Evolutionary conservation across 768 basidiomycete species (phyloP).

Genomic region (Phylloporus sp.): DNA sequence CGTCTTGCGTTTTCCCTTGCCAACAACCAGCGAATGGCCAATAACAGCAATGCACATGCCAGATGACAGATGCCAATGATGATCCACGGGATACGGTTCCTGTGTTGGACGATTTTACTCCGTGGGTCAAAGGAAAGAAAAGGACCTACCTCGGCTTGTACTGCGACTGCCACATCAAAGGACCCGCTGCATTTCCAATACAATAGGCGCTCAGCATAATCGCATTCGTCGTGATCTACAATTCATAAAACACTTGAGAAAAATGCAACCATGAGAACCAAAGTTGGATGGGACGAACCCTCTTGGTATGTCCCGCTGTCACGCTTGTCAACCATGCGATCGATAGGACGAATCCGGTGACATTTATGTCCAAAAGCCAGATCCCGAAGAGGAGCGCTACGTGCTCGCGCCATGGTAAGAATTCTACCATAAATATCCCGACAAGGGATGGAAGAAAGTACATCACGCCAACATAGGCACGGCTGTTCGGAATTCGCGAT

Average conservation of each 20-base stretch:
- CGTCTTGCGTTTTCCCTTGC: slow-evolving; percentile 59
- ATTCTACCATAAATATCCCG: slow-evolving; percentile 58
- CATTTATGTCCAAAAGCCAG: slow-evolving; percentile 40
- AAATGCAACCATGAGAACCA: not conserved
- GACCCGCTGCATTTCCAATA: slow-evolving; percentile 62
- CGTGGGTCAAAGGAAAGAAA: not conserved
- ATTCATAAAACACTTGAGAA: not conserved
- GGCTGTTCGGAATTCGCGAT: slow-evolving; percentile 50
- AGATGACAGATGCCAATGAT: slow-evolving; percentile 66
- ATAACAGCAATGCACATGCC: slow-evolving; percentile 45
- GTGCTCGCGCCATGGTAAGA: slow-evolving; percentile 62
- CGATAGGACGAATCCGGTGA: slow-evolving; percentile 57
- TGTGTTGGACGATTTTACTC: slow-evolving; percentile 17
- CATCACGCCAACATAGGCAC: slow-evolving; percentile 59
- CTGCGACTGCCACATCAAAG: slow-evolving; percentile 72
- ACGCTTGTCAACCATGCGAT: slow-evolving; percentile 63
- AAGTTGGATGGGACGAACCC: slow-evolving; percentile 41
- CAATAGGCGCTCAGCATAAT: slow-evolving; percentile 73
- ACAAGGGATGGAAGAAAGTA: slow-evolving; percentile 65
- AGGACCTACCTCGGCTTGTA: slow-evolving; percentile 57
- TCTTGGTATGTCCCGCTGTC: slow-evolving; percentile 71
- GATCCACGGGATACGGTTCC: slow-evolving; percentile 74
- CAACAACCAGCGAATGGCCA: slow-evolving; percentile 52
- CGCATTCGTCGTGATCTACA: slow-evolving; percentile 46
- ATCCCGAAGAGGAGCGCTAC: slow-evolving; percentile 57